phyloP scores from a whole-genome alignment of 306 rosid species.

The Mimosa pudica region DNA sequence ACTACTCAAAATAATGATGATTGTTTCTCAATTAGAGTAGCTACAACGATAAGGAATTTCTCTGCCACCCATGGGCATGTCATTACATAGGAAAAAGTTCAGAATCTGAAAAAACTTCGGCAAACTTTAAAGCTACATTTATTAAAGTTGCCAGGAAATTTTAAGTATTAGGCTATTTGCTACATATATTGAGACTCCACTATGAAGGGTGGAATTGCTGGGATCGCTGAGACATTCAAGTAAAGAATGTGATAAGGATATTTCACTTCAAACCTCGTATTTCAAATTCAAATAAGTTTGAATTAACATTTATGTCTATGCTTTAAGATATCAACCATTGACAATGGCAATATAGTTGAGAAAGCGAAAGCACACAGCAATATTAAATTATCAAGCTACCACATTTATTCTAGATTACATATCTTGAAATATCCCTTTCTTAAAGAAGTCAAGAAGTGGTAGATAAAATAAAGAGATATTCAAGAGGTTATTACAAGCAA shows the following conservation, averaged over 20 bases:
- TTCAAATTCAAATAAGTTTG: conserved; percentile 1
- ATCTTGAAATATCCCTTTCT: conserved; percentile 4
- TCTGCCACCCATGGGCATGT: neutral
- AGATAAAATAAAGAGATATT: neutral
- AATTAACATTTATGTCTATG: neutral
- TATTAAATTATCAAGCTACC: neutral
- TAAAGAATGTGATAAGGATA: neutral
- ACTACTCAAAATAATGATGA: neutral
- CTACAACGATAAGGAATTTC: neutral
- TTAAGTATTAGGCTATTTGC: neutral
- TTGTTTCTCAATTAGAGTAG: conserved; percentile 3
- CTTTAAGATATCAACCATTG: neutral
- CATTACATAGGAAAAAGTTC: neutral
- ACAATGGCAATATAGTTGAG: conserved; percentile 11
- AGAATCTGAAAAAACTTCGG: neutral
- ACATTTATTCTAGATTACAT: neutral
- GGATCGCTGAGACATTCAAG: neutral
- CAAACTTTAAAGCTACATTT: neutral
- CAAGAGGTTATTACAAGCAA: conserved; percentile 21
- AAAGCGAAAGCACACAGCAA: neutral
- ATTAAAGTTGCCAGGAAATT: neutral
- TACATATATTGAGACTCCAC: neutral
- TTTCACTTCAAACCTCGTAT: neutral
- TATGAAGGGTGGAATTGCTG: neutral
- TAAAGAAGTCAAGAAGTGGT: neutral